Percentiles rank a stretch among this genome's conserved stretches.
Evolutionary conservation across 129 eudicot genomes (phyloP).

Genomic region (Mikania micrantha): DNA sequence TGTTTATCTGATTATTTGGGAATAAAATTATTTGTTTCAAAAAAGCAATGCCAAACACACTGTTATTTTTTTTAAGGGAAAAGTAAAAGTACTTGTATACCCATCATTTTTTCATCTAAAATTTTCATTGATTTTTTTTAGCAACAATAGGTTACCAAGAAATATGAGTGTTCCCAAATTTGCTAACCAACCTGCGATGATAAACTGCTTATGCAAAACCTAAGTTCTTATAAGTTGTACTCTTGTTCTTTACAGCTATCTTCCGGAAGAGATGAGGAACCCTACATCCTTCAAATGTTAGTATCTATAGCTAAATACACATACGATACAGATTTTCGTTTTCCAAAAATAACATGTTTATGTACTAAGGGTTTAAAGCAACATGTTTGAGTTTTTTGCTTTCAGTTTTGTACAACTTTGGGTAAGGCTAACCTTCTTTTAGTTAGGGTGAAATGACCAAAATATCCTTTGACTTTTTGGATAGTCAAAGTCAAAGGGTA

Average conservation of each 20-base stretch:
- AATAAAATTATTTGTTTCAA: neutral
- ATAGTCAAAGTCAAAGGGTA: too few relatives aligned
- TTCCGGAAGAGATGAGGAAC: slow-evolving; percentile 99
- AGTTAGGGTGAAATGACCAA: too few relatives aligned
- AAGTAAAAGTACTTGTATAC: neutral
- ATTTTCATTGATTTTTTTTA: neutral
- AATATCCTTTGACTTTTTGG: too few relatives aligned
- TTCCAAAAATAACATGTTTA: too few relatives aligned
- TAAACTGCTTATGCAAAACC: neutral
- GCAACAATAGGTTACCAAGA: neutral
- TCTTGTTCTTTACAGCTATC: slow-evolving; percentile 51
- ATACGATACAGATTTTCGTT: too few relatives aligned
- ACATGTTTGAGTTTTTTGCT: too few relatives aligned
- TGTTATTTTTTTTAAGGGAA: neutral
- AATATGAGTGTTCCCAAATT: too few relatives aligned
- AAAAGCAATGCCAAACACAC: neutral
- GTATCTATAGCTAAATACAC: too few relatives aligned
- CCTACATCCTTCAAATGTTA: slow-evolving; percentile 90
- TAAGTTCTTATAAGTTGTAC: neutral
- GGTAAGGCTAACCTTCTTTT: too few relatives aligned
- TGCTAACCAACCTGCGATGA: neutral
- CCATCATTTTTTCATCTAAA: neutral
- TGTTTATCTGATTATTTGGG: neutral
- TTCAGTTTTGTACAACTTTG: too few relatives aligned
- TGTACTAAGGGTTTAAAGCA: too few relatives aligned